These are phyloP conservation scores for Calonectria fujianensis DNA, from an alignment of 2,329 filamentous ascomycete species.

Conservation along the genomic window DNA sequence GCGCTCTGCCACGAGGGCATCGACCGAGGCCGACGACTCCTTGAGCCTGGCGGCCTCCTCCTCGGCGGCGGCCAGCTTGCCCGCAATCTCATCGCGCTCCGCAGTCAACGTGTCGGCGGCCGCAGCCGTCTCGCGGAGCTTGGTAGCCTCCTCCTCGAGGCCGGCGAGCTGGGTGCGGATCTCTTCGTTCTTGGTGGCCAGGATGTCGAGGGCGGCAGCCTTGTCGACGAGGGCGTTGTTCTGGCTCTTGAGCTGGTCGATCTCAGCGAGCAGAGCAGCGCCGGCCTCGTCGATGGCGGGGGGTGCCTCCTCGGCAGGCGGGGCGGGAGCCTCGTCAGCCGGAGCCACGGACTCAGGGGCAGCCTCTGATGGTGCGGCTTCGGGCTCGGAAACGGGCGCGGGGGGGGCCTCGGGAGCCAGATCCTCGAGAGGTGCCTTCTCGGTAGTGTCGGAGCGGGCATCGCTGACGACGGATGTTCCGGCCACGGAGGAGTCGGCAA, in stretches of 20 bases:
- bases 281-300: constrained; percentile 36
- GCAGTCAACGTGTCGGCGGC: constrained; percentile 29
- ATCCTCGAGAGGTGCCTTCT: constrained; percentile 49
- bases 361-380: background rate
- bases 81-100: constrained; percentile 34
- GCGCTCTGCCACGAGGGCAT: constrained; percentile 41
- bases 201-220: constrained; percentile 36
- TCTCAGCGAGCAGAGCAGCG: constrained; percentile 33
- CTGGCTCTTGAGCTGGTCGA: constrained; percentile 34
- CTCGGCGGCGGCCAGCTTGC: constrained; percentile 37
- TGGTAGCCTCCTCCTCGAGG: constrained; percentile 41
- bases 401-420: constrained; percentile 12
- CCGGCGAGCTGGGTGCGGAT: constrained; percentile 45
- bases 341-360: constrained; percentile 29
- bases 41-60: constrained; percentile 46
- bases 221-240: constrained; percentile 50
- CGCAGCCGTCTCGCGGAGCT: constrained; percentile 35
- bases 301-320: constrained; percentile 33
- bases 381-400: background rate
- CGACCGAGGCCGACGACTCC: constrained; percentile 39
- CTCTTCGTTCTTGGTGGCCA: constrained; percentile 46
- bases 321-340: constrained; percentile 9
- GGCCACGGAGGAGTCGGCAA: constrained; percentile 43
- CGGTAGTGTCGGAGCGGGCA: constrained; percentile 49
- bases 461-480: constrained; percentile 44